A percentile compares a stretch with the other conserved stretches of the same genome.
Evolutionary conservation across 352 stramenopile species (phyloP).

Genomic region (Sclerospora graminicola): DNA sequence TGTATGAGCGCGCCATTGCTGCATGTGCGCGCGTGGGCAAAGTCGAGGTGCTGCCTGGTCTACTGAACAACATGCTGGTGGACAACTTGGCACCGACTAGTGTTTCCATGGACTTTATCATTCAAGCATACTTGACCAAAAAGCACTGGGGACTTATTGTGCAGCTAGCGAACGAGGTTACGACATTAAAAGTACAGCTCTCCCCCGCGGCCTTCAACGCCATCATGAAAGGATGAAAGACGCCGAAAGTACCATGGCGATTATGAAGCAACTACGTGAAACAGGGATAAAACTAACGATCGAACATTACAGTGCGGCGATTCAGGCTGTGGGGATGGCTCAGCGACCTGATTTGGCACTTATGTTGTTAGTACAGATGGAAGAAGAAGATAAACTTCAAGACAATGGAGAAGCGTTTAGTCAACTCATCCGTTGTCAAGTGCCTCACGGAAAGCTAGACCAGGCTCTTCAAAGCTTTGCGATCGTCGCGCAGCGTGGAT

Average conservation of each 20-base stretch:
- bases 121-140: slow-evolving; percentile 66
- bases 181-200: slow-evolving; percentile 35
- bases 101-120: slow-evolving; percentile 67
- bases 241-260: slow-evolving; percentile 30
- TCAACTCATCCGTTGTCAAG: slow-evolving; percentile 71
- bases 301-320: slow-evolving; percentile 40
- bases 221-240: slow-evolving; percentile 52
- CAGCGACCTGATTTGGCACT: slow-evolving; percentile 39
- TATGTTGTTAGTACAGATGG: slow-evolving; percentile 53
- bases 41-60: slow-evolving; percentile 57
- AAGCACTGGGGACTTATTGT: slow-evolving; percentile 57
- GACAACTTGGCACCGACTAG: slow-evolving; percentile 52
- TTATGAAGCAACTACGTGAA: slow-evolving; percentile 35
- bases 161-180: slow-evolving; percentile 30
- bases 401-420: slow-evolving; percentile 44
- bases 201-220: slow-evolving; percentile 65
- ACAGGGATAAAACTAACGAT: slow-evolving; percentile 18
- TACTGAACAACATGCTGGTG: slow-evolving; percentile 72
- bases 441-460: slow-evolving; percentile 46
- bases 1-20: slow-evolving; percentile 78
- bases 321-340: slow-evolving; percentile 59
- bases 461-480: slow-evolving; percentile 74
- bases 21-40: slow-evolving; percentile 73
- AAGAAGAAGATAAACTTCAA: slow-evolving; percentile 33
- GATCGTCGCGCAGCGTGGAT: slow-evolving; percentile 32